phyloP scores from a whole-genome alignment of 257 asterid genomes.

The Oldenlandia corymbosa region DNA sequence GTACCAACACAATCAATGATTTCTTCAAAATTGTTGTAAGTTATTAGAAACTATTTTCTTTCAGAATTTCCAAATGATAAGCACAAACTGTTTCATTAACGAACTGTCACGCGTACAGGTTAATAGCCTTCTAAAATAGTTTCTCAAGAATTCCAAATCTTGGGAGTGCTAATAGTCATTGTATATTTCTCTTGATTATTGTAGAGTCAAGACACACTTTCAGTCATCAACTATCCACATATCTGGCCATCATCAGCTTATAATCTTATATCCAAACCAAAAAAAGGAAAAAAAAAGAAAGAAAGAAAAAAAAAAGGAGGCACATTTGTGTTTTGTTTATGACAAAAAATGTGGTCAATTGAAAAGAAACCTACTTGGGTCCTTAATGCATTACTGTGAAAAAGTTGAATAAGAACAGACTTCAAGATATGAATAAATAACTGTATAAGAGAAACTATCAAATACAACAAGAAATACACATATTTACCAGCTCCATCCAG shows the following conservation, averaged over 20 bases:
- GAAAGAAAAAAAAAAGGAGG: no score
- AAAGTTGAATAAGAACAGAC: neutral
- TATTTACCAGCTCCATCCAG: conserved; percentile 97
- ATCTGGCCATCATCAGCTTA: neutral
- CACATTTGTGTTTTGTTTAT: no score
- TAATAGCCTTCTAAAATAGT: neutral
- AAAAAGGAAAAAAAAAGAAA: no score
- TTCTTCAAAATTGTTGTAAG: neutral
- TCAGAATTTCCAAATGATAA: neutral
- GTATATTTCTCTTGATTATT: neutral
- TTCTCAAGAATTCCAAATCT: neutral
- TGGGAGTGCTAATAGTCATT: neutral
- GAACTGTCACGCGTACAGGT: neutral
- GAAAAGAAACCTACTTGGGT: neutral
- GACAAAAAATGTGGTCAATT: neutral
- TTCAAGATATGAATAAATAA: neutral
- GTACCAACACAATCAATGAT: neutral
- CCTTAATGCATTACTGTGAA: neutral
- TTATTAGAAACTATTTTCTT: neutral
- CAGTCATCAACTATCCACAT: neutral
- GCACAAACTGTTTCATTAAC: neutral
- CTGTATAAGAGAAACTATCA: neutral
- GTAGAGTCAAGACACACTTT: neutral
- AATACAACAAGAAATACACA: neutral
- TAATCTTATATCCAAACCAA: no score